phyloP scores from a whole-genome alignment of 2,329 filamentous ascomycete genomes.

The Aotearoamyces nothofagi region DNA sequence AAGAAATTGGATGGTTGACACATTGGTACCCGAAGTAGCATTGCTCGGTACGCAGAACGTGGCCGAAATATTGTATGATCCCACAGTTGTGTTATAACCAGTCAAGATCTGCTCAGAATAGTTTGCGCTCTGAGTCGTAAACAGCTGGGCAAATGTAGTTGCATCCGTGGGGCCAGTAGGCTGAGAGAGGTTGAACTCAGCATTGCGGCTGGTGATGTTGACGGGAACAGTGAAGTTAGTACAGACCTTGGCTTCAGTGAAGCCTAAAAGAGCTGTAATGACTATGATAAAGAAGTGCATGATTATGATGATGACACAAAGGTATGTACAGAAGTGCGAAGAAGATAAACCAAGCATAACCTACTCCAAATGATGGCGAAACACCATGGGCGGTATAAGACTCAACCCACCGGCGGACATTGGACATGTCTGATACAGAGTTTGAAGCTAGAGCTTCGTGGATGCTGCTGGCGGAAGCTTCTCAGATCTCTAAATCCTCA shows the following conservation, averaged over 20 bases:
- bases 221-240: constrained; percentile 40
- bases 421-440: too few species aligned
- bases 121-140: constrained; percentile 33
- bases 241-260: constrained; percentile 20
- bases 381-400: too few species aligned
- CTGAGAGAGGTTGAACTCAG: constrained; percentile 31
- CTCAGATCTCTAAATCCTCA: too few species aligned
- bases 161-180: constrained; percentile 38
- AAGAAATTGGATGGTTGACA: constrained; percentile 27
- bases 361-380: too few species aligned
- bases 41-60: constrained; percentile 43
- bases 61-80: constrained; percentile 39
- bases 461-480: too few species aligned
- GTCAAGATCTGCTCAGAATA: constrained; percentile 27
- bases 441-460: too few species aligned
- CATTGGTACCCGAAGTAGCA: constrained; percentile 19
- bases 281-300: not conserved
- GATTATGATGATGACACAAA: too few species aligned
- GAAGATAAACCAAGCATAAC: too few species aligned
- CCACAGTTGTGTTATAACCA: constrained; percentile 33
- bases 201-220: constrained; percentile 35
- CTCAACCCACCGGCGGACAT: too few species aligned
- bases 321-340: too few species aligned
- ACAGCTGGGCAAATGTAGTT: constrained; percentile 35
- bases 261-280: constrained; percentile 2